phyloP scores from a whole-genome alignment of 148 eudicot genomes.

The Salicornia ramosissima region DNA sequence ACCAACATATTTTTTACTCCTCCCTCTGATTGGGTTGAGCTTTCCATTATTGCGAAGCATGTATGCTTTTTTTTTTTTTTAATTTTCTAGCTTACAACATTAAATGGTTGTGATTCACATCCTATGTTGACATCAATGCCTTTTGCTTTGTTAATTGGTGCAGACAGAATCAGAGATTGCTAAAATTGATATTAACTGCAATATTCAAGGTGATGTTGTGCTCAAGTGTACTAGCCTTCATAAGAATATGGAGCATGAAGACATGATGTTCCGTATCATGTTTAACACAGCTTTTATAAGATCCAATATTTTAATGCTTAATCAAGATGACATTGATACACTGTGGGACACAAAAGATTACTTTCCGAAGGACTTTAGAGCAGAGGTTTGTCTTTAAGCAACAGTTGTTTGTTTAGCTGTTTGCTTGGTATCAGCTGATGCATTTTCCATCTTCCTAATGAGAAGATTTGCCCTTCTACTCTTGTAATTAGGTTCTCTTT shows the following conservation, averaged over 20 bases:
- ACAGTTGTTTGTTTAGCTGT: constrained; percentile 13
- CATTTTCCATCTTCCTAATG: constrained; percentile 18
- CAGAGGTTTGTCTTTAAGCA: constrained; percentile 47
- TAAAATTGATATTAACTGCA: constrained; percentile 82
- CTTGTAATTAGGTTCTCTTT: constrained; percentile 69
- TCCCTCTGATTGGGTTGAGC: no score
- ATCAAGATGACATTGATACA: constrained; percentile 72
- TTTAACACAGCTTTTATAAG: constrained; percentile 86
- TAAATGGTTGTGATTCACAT: no score
- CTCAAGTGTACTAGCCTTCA: constrained; percentile 71
- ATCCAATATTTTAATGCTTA: constrained; percentile 83
- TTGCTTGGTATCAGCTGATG: constrained; percentile 10
- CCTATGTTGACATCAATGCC: background rate
- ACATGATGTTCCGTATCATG: constrained; percentile 83
- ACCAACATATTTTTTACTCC: no score
- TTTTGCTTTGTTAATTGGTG: constrained; percentile 22
- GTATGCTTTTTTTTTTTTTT: no score
- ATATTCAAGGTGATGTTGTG: constrained; percentile 89
- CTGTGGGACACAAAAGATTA: constrained; percentile 68
- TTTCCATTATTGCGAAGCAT: no score
- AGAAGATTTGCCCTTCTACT: constrained; percentile 1
- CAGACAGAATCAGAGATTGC: constrained; percentile 83
- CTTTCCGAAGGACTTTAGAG: constrained; percentile 78
- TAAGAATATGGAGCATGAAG: constrained; percentile 66
- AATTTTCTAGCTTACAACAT: background rate